Percentiles rank a stretch among this genome's conserved stretches.
Conservation (phyloP, 306 rosid genomes). For the Coriaria nepalensis region DNA sequence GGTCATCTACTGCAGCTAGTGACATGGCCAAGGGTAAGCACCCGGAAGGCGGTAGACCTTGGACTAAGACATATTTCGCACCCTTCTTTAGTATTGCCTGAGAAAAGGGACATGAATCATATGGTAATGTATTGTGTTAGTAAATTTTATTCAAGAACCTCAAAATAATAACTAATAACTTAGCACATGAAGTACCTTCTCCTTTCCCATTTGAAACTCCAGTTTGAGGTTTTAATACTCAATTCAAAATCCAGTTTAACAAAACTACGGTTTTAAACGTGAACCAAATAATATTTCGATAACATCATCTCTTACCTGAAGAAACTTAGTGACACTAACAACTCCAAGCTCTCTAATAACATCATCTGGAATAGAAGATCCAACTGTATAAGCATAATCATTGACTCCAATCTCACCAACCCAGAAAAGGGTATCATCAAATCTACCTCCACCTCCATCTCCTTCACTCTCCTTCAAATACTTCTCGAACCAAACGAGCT, state of each 20-base stretch:
- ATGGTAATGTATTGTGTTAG: too few relatives aligned
- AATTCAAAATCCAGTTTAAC: too few relatives aligned
- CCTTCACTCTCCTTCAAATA: slow-evolving; percentile 29
- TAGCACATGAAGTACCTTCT: too few relatives aligned
- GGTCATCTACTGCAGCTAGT: slow-evolving; percentile 39
- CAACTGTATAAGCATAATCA: slow-evolving; percentile 80
- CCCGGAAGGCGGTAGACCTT: slow-evolving; percentile 61
- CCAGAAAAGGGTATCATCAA: slow-evolving; percentile 70
- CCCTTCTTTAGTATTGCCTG: slow-evolving; percentile 67
- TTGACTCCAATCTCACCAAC: slow-evolving; percentile 96
- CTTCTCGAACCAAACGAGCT: slow-evolving; percentile 61
- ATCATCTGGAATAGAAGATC: slow-evolving; percentile 42
- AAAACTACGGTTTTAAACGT: too few relatives aligned
- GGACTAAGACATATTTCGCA: slow-evolving; percentile 72
- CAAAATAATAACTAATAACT: too few relatives aligned
- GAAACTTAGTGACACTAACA: slow-evolving; percentile 26
- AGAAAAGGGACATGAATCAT: slow-evolving; percentile 8
- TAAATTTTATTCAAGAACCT: too few relatives aligned
- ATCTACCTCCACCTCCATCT: slow-evolving; percentile 19
- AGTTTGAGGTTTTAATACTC: too few relatives aligned
- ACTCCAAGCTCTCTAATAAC: slow-evolving; percentile 46
- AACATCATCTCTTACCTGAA: slow-evolving; percentile 32
- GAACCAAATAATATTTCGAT: too few relatives aligned
- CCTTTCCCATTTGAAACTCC: too few relatives aligned
- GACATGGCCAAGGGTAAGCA: slow-evolving; percentile 63